These are phyloP conservation scores for Gentiana straminea DNA, from an alignment of 257 asterid genomes.

Conservation along the genomic window DNA sequence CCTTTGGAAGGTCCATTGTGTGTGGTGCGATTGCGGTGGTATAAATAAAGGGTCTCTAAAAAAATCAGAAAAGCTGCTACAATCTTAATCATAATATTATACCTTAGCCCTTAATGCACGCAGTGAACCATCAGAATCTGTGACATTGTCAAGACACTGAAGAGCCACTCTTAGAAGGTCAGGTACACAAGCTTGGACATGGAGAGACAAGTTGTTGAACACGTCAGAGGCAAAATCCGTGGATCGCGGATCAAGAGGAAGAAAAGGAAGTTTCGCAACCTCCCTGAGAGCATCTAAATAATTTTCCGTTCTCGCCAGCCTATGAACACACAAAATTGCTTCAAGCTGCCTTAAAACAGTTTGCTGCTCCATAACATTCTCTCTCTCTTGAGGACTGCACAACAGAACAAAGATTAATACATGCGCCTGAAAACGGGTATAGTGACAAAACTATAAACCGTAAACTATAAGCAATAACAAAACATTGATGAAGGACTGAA, in stretches of 20 bases:
- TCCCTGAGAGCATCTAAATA: conserved; percentile 80
- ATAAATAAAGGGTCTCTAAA: too few species aligned
- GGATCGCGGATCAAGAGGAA: conserved; percentile 79
- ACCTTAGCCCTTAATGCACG: conserved; percentile 91
- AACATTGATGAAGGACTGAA: too few species aligned
- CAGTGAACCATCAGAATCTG: conserved; percentile 86
- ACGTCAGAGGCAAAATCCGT: conserved; percentile 42
- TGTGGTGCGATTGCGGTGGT: too few species aligned
- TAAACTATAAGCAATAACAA: too few species aligned
- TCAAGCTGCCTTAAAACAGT: conserved; percentile 85
- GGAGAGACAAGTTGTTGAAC: conserved; percentile 55
- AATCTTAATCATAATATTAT: neutral
- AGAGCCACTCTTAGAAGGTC: conserved; percentile 84
- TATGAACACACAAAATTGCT: conserved; percentile 66
- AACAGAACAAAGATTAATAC: conserved; percentile 1
- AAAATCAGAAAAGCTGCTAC: neutral
- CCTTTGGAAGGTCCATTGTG: too few species aligned
- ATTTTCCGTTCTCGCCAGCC: conserved; percentile 55
- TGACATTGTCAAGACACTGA: conserved; percentile 65
- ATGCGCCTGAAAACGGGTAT: neutral
- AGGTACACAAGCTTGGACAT: conserved; percentile 89
- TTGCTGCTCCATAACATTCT: conserved; percentile 68
- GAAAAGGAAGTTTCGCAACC: conserved; percentile 87
- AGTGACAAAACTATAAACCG: neutral
- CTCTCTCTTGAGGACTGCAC: conserved; percentile 84